phyloP scores from a whole-genome alignment of 257 asterid species.

The Ilex aquifolium region DNA sequence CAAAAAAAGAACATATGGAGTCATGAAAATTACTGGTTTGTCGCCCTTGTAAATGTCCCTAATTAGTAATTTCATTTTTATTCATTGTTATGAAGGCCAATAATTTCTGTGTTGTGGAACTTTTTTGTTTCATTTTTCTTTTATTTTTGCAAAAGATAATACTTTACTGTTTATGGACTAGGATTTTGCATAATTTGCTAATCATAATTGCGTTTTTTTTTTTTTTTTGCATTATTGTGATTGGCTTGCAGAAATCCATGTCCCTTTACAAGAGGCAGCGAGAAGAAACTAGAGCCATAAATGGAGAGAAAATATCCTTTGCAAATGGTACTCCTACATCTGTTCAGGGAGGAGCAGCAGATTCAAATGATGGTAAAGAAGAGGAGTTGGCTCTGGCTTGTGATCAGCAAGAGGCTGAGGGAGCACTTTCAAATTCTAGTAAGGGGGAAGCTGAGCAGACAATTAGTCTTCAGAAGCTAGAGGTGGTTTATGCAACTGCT shows the following conservation, averaged over 20 bases:
- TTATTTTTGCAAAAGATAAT: background rate
- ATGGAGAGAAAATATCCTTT: conserved; percentile 23
- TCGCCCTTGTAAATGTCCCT: no score
- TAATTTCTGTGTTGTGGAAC: background rate
- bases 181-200: background rate
- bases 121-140: background rate
- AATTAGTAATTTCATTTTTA: no score
- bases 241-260: conserved; percentile 62
- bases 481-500: conserved; percentile 14
- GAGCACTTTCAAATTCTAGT: conserved; percentile 18
- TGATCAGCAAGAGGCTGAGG: conserved; percentile 20
- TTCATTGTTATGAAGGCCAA: background rate
- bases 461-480: conserved; percentile 22
- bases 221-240: background rate
- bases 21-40: no score
- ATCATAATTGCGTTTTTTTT: background rate
- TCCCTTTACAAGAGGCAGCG: conserved; percentile 62
- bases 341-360: conserved; percentile 17
- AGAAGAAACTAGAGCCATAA: conserved; percentile 22
- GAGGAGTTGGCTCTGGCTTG: conserved; percentile 30
- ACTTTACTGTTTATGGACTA: background rate
- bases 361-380: conserved; percentile 14
- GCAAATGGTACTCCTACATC: background rate
- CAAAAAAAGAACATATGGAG: no score
- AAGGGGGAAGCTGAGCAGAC: conserved; percentile 20